A percentile compares a stretch with the other conserved stretches of the same genome.
Evolutionary conservation across 2,329 filamentous ascomycete genomes (phyloP).

Genomic region (Trichoderma brevicompactum): DNA sequence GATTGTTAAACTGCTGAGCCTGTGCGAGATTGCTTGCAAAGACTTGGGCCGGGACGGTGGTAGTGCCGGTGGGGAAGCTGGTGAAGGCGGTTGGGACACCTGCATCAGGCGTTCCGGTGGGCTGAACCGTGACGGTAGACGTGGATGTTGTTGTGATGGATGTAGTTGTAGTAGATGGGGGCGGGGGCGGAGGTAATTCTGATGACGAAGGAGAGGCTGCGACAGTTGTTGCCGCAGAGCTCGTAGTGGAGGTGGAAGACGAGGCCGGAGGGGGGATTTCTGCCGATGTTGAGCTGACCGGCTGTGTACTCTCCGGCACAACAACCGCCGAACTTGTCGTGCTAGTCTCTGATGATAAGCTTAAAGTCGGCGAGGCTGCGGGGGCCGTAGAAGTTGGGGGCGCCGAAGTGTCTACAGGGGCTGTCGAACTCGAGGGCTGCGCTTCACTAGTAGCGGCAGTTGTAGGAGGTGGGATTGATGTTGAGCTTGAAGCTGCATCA

Average conservation of each 20-base stretch:
- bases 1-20: constrained; percentile 52
- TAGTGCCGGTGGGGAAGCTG: constrained; percentile 44
- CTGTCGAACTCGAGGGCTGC: not conserved
- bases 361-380: not conserved
- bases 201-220: constrained; percentile 8
- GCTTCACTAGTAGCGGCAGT: not conserved
- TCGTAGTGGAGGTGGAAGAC: not conserved
- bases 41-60: constrained; percentile 47
- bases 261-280: not conserved
- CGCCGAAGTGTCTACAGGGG: not conserved
- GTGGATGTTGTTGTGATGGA: constrained; percentile 30
- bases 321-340: not conserved
- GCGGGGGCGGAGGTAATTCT: not conserved
- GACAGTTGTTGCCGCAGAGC: not conserved
- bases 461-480: not conserved
- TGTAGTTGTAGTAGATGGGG: not conserved
- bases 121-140: constrained; percentile 34
- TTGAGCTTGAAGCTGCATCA: not conserved
- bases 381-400: not conserved
- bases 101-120: constrained; percentile 45
- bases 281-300: not conserved
- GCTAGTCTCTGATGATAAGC: not conserved
- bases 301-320: not conserved
- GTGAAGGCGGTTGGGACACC: constrained; percentile 50
- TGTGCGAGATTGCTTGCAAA: constrained; percentile 52